phyloP scores from a whole-genome alignment of 2,329 filamentous ascomycete species.

The Fusarium sp. region DNA sequence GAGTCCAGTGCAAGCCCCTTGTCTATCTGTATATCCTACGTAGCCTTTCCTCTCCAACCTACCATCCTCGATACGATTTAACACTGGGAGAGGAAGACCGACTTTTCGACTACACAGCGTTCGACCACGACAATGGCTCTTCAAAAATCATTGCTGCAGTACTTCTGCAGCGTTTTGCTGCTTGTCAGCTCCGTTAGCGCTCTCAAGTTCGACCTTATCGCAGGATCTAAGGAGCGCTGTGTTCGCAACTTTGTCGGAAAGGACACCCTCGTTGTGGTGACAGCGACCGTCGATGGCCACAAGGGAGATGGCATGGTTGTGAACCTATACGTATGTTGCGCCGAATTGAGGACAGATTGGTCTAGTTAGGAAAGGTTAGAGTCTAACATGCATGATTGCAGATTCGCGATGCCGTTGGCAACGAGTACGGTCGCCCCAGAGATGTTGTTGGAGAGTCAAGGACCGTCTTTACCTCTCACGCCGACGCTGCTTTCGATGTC shows the following conservation, averaged over 20 bases:
- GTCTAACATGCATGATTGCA: conserved; percentile 53
- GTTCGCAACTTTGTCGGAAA: conserved; percentile 94
- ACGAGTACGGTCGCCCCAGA: conserved; percentile 92
- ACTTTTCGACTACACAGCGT: conserved; percentile 1
- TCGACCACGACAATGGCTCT: conserved; percentile 57
- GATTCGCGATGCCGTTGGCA: conserved; percentile 95
- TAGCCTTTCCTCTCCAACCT: conserved; percentile 39
- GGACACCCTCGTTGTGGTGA: conserved; percentile 95
- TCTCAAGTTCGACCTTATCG: conserved; percentile 92
- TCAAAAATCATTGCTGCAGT: conserved; percentile 65
- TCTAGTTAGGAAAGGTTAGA: conserved; percentile 1
- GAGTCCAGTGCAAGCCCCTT: conserved; percentile 32
- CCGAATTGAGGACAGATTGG: conserved; percentile 1
- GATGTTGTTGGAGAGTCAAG: conserved; percentile 92
- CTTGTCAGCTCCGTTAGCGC: conserved; percentile 68
- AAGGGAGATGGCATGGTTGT: conserved; percentile 92
- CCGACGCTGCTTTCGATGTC: conserved; percentile 92
- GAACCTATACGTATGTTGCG: conserved; percentile 84
- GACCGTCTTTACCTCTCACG: conserved; percentile 92
- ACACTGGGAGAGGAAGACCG: conserved; percentile 21
- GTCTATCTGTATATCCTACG: conserved; percentile 35
- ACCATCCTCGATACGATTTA: conserved; percentile 17
- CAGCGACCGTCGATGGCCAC: conserved; percentile 84
- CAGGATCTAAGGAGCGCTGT: conserved; percentile 82
- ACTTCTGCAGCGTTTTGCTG: conserved; percentile 68